Conservation (phyloP, 164 flowering plant species). For the Dillenia suffruticosa region DNA sequence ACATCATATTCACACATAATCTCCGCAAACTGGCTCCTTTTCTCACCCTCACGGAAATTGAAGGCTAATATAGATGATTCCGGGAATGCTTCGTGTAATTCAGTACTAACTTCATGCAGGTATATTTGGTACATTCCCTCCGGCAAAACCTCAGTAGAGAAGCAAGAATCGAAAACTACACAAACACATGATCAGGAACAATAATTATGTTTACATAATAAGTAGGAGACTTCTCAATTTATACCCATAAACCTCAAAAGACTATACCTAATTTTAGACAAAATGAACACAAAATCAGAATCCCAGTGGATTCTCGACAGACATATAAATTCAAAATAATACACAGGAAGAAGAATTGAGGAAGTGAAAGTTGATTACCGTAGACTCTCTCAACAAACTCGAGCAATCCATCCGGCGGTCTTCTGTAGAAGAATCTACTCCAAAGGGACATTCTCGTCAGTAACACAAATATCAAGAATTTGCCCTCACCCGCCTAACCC, state of each 20-base stretch:
- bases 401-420: conserved; percentile 98
- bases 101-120: conserved; percentile 74
- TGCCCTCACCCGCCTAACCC: too few species aligned
- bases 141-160: conserved; percentile 83
- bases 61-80: conserved; percentile 85
- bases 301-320: not conserved
- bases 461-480: too few species aligned
- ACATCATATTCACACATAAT: conserved; percentile 82
- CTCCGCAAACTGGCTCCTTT: conserved; percentile 81
- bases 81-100: conserved; percentile 76
- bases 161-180: conserved; percentile 98
- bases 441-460: conserved; percentile 51
- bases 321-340: not conserved
- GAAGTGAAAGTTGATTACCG: conserved; percentile 36
- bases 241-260: too few species aligned
- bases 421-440: conserved; percentile 84
- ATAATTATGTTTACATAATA: not conserved
- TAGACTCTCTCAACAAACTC: conserved; percentile 89
- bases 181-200: not conserved
- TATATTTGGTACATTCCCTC: conserved; percentile 80
- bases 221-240: not conserved
- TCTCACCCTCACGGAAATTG: conserved; percentile 95
- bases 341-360: not conserved
- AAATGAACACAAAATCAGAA: conserved; percentile 1
- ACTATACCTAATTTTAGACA: not conserved